Percentiles rank a stretch among this genome's conserved stretches.
Conservation (phyloP, 306 rosid species). For the Vigna radiata region DNA sequence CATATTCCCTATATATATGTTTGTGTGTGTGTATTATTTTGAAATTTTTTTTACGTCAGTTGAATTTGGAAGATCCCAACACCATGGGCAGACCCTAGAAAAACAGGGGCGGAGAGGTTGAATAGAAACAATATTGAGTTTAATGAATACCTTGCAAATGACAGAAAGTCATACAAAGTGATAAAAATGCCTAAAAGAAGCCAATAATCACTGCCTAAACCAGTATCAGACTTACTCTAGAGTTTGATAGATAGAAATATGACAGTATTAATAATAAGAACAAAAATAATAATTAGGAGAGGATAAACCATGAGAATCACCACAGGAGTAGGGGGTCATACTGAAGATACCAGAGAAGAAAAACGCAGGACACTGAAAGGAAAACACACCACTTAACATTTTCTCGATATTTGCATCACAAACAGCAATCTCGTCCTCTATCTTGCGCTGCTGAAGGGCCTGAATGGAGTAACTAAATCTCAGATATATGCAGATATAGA, state of each 20-base stretch:
- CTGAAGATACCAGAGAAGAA: conserved; percentile 12
- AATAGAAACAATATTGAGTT: neutral
- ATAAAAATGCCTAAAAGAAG: conserved; percentile 8
- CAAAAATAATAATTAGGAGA: neutral
- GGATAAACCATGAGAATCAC: conserved; percentile 28
- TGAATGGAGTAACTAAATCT: conserved; percentile 51
- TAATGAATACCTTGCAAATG: neutral
- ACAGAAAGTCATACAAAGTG: neutral
- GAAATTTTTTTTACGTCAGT: no score
- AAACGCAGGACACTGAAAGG: conserved; percentile 4
- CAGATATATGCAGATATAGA: conserved; percentile 23
- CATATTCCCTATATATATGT: no score
- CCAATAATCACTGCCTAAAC: conserved; percentile 30
- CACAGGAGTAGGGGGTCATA: neutral
- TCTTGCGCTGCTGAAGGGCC: conserved; percentile 68
- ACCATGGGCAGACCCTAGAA: neutral
- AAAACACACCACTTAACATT: conserved; percentile 62
- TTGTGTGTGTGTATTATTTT: no score
- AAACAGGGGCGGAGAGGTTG: neutral
- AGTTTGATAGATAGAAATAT: neutral
- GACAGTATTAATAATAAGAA: neutral
- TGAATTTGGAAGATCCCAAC: neutral
- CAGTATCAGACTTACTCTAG: conserved; percentile 20
- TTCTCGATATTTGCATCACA: conserved; percentile 66
- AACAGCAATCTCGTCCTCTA: conserved; percentile 72